Evolutionary conservation across 768 basidiomycete genomes (phyloP).

Genomic region (Hericium alpestre): DNA sequence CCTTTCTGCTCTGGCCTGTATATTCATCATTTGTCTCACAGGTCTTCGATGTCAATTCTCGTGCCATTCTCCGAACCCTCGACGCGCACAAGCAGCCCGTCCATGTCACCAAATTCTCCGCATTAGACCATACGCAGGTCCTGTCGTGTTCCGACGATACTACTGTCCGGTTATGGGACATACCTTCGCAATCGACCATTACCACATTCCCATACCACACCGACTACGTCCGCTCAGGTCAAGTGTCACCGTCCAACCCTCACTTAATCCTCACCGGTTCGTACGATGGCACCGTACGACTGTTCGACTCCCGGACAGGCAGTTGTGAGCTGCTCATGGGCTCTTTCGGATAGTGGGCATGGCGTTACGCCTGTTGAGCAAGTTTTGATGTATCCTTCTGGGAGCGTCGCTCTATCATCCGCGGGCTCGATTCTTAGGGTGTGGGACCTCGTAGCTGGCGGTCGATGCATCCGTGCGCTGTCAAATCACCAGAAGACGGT

Average conservation of each 20-base stretch:
- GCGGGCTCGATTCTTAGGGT: conserved; percentile 88
- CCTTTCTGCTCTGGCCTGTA: background rate
- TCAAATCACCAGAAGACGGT: conserved; percentile 99
- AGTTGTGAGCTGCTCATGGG: conserved; percentile 80
- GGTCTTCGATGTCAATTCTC: conserved; percentile 85
- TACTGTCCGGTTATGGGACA: conserved; percentile 89
- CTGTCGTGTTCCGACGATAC: conserved; percentile 96
- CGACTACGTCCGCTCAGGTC: conserved; percentile 93
- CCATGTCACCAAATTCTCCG: conserved; percentile 88
- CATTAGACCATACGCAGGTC: conserved; percentile 68
- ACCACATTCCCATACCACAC: conserved; percentile 77
- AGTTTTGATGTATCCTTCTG: conserved; percentile 86
- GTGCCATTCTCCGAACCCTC: conserved; percentile 87
- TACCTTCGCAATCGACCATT: conserved; percentile 76
- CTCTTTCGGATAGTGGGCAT: conserved; percentile 17
- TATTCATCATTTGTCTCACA: conserved; percentile 18
- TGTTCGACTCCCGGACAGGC: conserved; percentile 82
- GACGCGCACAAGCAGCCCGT: conserved; percentile 94
- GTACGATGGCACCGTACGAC: conserved; percentile 82
- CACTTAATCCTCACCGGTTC: conserved; percentile 85
- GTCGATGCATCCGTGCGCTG: conserved; percentile 78
- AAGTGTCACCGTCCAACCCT: conserved; percentile 75
- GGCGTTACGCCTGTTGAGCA: conserved; percentile 73
- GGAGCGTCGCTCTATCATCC: conserved; percentile 72
- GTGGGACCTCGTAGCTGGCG: conserved; percentile 92